Evolutionary conservation across 2,329 filamentous ascomycete genomes (phyloP).

Genomic region (Fusarium mundagurra): DNA sequence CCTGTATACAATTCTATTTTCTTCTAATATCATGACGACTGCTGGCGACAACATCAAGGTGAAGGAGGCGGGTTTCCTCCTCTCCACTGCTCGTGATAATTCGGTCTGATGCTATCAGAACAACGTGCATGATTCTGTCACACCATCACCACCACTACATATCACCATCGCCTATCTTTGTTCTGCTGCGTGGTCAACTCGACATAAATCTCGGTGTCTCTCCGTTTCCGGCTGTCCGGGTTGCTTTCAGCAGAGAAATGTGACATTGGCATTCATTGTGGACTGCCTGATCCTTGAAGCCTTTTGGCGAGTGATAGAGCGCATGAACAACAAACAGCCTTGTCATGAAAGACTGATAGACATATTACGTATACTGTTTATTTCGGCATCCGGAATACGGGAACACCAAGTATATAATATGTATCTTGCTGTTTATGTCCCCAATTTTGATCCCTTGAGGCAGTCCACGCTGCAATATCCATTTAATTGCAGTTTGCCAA

Average conservation of each 20-base stretch:
- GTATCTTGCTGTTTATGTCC: conserved; percentile 1
- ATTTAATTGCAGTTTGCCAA: conserved; percentile 12
- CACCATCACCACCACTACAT: neutral
- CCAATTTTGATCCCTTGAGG: conserved; percentile 25
- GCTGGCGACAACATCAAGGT: neutral
- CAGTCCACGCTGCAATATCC: conserved; percentile 11
- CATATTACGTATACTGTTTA: neutral
- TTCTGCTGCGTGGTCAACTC: neutral
- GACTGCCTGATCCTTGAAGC: conserved; percentile 12
- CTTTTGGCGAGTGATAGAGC: neutral
- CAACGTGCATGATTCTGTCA: conserved; percentile 7
- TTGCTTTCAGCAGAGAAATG: neutral
- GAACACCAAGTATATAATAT: conserved; percentile 12
- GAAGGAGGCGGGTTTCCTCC: conserved; percentile 17
- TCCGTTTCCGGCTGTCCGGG: conserved; percentile 39
- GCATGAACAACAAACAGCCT: neutral
- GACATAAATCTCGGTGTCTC: conserved; percentile 29
- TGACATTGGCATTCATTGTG: conserved; percentile 13
- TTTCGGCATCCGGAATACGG: conserved; percentile 27
- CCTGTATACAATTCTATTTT: conserved; percentile 20
- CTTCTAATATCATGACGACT: conserved; percentile 10
- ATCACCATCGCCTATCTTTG: neutral
- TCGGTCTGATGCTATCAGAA: conserved; percentile 1
- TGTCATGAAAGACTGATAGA: conserved; percentile 9
- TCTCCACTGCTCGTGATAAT: conserved; percentile 1